phyloP scores from a whole-genome alignment of 2,329 filamentous ascomycete species.

The Pseudopithomyces chartarum region DNA sequence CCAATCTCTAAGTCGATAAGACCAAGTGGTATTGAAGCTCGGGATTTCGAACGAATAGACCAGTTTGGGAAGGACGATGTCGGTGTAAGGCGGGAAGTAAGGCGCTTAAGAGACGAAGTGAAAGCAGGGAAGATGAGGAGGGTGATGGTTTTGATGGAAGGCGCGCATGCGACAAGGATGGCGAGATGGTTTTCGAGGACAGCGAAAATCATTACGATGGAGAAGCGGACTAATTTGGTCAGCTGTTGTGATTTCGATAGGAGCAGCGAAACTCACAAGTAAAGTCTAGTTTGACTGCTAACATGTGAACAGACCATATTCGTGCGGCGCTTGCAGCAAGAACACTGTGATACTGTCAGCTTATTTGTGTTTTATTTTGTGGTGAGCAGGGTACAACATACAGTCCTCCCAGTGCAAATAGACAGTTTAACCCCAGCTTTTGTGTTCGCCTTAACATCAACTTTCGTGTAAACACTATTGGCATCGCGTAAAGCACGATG shows the following conservation, averaged over 20 bases:
- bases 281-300: slow-evolving; percentile 28
- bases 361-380: neutral
- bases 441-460: slow-evolving; percentile 38
- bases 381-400: slow-evolving; percentile 14
- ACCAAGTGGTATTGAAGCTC: slow-evolving; percentile 6
- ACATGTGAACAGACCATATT: slow-evolving; percentile 30
- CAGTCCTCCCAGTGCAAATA: slow-evolving; percentile 41
- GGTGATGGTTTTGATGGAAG: slow-evolving; percentile 37
- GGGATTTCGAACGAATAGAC: slow-evolving; percentile 13
- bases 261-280: slow-evolving; percentile 21
- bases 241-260: neutral
- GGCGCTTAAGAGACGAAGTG: slow-evolving; percentile 23
- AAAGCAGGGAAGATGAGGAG: slow-evolving; percentile 31
- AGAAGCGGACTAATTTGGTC: slow-evolving; percentile 21
- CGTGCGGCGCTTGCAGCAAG: slow-evolving; percentile 33
- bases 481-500: slow-evolving; percentile 45
- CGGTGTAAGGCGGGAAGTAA: slow-evolving; percentile 20
- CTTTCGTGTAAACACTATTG: slow-evolving; percentile 45
- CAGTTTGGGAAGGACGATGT: slow-evolving; percentile 6
- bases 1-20: slow-evolving; percentile 15
- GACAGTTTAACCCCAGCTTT: slow-evolving; percentile 39
- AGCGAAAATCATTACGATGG: slow-evolving; percentile 38
- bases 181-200: slow-evolving; percentile 45
- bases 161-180: slow-evolving; percentile 42
- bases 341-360: slow-evolving; percentile 21